Evolutionary conservation across 345 rosid species (phyloP), one percentile per base, ranked within the genome.

Genomic region (Turnera subulata): DNA sequence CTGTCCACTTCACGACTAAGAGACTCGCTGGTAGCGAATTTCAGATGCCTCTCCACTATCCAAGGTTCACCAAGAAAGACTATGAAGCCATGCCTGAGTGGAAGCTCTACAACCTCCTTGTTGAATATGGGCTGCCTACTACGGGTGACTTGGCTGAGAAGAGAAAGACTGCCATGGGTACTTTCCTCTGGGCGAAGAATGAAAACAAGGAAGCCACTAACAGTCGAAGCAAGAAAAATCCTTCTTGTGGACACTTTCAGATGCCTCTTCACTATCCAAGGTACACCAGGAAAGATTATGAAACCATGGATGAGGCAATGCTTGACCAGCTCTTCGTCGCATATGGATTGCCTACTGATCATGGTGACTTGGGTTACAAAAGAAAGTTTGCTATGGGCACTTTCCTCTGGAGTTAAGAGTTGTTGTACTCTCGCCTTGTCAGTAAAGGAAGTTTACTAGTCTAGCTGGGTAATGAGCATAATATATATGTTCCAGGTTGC

Each of bases 231-330:
- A 8, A 29, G 35, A 8, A 4, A 29, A 29, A 29, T 4, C 8
- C 35, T 29, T 8, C 4, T 6, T 6, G 3, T n/a, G n/a, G n/a
- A 6, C 23, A 13, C 15, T 21, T 47, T 21, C 37, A 23, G 32
- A 57, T 57, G 15, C 61, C 51, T 9, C 51, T 45, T 43, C 61
- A 57, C 61, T 45, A 57, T 20, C 51, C 61, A 1, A 45, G 4
- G 7, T 26, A 57, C 51, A 57, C 38, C 7, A 18, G n/a, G 40
- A 29, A 18, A 18, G 51, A 57, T 25, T 57, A 57, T 22, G 10
- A 57, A 6, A 10, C 21, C 25, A 26, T 57, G 61, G 23, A 48
- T 18, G 61, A 42, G 15, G 17, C 38, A 38, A 6, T 13, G 39
- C 50, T 56, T 6, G 40, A 56, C 11, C 13, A 4, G 22, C 38